Percentiles rank a stretch among this genome's conserved stretches.
Conservation (phyloP, 2,329 filamentous ascomycete genomes). For the Didymella pinodella region DNA sequence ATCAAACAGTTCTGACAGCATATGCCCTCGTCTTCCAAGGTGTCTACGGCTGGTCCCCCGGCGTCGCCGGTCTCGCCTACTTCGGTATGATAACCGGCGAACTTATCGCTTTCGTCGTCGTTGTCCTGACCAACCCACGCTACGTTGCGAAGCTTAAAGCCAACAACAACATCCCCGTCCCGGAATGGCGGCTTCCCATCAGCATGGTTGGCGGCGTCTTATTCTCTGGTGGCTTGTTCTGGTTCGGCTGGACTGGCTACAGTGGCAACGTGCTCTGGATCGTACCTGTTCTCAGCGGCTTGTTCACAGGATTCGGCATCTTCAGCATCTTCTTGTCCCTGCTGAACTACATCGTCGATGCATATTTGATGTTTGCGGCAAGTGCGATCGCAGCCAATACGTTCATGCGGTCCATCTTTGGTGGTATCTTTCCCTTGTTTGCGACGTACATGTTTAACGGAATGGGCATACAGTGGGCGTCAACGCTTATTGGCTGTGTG, state of each 20-base stretch:
- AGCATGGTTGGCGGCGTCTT: slow-evolving; percentile 61
- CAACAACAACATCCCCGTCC: slow-evolving; percentile 61
- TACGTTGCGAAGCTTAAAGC: slow-evolving; percentile 63
- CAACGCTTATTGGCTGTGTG: slow-evolving; percentile 56
- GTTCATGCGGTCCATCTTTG: slow-evolving; percentile 60
- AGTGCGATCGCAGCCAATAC: slow-evolving; percentile 65
- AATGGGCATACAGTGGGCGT: slow-evolving; percentile 60
- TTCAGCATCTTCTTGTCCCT: slow-evolving; percentile 65
- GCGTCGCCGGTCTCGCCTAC: slow-evolving; percentile 79
- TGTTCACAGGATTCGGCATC: slow-evolving; percentile 66
- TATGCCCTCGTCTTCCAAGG: slow-evolving; percentile 81
- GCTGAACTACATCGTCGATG: slow-evolving; percentile 67
- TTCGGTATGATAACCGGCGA: slow-evolving; percentile 84
- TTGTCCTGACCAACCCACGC: slow-evolving; percentile 69
- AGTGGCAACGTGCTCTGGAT: slow-evolving; percentile 53
- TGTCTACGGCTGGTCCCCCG: slow-evolving; percentile 73
- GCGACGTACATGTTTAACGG: slow-evolving; percentile 64
- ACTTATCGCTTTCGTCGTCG: slow-evolving; percentile 69
- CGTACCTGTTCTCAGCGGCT: slow-evolving; percentile 53
- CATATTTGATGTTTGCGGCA: slow-evolving; percentile 64
- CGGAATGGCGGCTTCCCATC: slow-evolving; percentile 65
- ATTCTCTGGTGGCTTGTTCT: slow-evolving; percentile 41
- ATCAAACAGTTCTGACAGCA: slow-evolving; percentile 73
- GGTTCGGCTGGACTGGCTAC: slow-evolving; percentile 55
- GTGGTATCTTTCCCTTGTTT: slow-evolving; percentile 63